Conservation (phyloP, 495 filamentous ascomycete species). For the Thozetella sp. region DNA sequence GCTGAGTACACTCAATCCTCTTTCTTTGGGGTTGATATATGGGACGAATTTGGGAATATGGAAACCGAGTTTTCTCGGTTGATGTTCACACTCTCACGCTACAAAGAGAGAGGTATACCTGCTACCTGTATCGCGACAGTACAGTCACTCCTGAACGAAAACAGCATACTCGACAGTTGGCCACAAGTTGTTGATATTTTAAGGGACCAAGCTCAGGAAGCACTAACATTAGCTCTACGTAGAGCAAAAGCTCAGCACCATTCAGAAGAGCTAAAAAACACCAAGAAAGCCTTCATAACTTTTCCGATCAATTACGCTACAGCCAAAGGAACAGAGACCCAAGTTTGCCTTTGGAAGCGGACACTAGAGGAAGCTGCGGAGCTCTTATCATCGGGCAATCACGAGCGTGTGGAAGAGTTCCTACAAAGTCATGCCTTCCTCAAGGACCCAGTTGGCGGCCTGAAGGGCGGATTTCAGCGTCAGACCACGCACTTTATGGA, state of each 20-base stretch:
- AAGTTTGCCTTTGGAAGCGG: conserved; percentile 6
- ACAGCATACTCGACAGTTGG: conserved; percentile 2
- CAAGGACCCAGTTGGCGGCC: conserved; percentile 5
- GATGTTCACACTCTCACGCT: not conserved
- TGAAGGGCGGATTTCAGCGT: conserved; percentile 2
- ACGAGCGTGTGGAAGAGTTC: conserved; percentile 1
- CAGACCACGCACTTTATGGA: not conserved
- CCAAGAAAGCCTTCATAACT: conserved; percentile 1
- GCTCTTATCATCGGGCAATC: conserved; percentile 1
- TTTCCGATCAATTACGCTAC: not conserved
- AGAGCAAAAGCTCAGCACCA: not conserved
- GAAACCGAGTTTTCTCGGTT: not conserved
- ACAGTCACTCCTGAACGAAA: not conserved
- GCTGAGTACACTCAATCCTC: not conserved
- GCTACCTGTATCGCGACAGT: not conserved
- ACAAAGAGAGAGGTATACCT: not conserved
- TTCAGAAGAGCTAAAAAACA: not conserved
- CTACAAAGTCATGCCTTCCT: conserved; percentile 6
- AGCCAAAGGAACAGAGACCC: conserved; percentile 2
- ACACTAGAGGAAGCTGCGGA: conserved; percentile 3
- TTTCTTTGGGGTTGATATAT: not conserved
- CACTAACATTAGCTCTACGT: not conserved
- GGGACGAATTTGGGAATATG: not conserved
- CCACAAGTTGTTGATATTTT: conserved; percentile 1
- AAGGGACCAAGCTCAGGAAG: conserved; percentile 5